Percentiles rank a stretch among this genome's conserved stretches.
Evolutionary conservation across 306 rosid species (phyloP).

Genomic region (Carpinus viminea): DNA sequence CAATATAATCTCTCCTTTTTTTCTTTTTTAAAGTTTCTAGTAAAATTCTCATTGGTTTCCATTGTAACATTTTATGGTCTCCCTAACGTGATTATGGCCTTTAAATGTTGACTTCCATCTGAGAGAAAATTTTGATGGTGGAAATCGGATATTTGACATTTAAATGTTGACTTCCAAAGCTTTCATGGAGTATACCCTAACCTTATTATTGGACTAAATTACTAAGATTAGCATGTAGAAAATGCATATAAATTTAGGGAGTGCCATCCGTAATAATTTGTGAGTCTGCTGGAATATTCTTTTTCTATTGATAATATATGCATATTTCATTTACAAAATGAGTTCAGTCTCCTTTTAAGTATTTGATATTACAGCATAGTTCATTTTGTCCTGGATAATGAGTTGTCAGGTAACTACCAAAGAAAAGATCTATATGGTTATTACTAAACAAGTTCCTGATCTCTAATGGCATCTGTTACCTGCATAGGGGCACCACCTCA

Average conservation of each 20-base stretch:
- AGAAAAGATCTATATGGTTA: not conserved
- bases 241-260: not conserved
- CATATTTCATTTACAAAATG: not conserved
- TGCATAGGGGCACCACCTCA: not conserved
- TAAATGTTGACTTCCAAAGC: not conserved
- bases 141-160: not conserved
- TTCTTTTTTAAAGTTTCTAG: not conserved
- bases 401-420: not conserved
- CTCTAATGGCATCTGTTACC: not conserved
- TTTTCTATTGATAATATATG: not conserved
- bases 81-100: not conserved
- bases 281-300: not conserved
- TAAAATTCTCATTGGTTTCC: not conserved
- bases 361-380: not conserved
- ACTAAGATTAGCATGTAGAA: not conserved
- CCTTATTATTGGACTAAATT: not conserved
- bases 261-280: not conserved
- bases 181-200: not conserved
- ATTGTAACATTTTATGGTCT: not conserved
- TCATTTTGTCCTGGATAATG: not conserved
- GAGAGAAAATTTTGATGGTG: not conserved
- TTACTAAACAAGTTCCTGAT: not conserved
- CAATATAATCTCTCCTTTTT: not conserved
- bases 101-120: not conserved
- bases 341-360: slow-evolving; percentile 5